A percentile compares a stretch with the other conserved stretches of the same genome.
Evolutionary conservation across 2,329 filamentous ascomycete species (phyloP).

Genomic region (Cercospora zeina): DNA sequence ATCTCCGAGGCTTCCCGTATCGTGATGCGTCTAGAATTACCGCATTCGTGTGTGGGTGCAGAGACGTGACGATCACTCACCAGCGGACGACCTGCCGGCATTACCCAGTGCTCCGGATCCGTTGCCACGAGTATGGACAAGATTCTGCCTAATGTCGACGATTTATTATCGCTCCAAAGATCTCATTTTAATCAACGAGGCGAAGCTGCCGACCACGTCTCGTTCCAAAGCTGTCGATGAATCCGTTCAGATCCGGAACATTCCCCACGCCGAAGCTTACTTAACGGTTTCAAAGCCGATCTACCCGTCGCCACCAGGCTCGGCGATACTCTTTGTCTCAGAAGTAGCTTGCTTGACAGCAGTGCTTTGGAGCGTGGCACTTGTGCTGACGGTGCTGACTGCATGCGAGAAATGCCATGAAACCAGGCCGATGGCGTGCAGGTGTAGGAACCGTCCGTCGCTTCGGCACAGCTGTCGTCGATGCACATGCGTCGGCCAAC

Average conservation of each 20-base stretch:
- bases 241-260: slow-evolving; percentile 17
- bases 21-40: neutral
- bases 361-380: neutral
- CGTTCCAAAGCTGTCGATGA: slow-evolving; percentile 12
- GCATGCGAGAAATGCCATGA: neutral
- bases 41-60: slow-evolving; percentile 13
- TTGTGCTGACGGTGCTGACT: neutral
- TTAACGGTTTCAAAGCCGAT: slow-evolving; percentile 11
- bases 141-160: neutral
- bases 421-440: neutral
- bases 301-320: slow-evolving; percentile 2
- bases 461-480: neutral
- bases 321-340: slow-evolving; percentile 7
- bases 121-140: neutral
- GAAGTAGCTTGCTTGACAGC: neutral
- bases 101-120: neutral
- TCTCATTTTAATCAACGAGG: slow-evolving; percentile 8
- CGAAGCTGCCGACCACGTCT: slow-evolving; percentile 6
- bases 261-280: neutral
- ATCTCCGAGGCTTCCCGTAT: slow-evolving; percentile 11
- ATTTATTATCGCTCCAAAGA: neutral
- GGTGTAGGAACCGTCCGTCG: neutral
- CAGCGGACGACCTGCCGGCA: slow-evolving; percentile 13
- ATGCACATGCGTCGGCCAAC: neutral
- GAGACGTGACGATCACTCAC: slow-evolving; percentile 13